Evolutionary conservation across 148 eudicot species (phyloP).

Genomic region (Nyssa sinensis): DNA sequence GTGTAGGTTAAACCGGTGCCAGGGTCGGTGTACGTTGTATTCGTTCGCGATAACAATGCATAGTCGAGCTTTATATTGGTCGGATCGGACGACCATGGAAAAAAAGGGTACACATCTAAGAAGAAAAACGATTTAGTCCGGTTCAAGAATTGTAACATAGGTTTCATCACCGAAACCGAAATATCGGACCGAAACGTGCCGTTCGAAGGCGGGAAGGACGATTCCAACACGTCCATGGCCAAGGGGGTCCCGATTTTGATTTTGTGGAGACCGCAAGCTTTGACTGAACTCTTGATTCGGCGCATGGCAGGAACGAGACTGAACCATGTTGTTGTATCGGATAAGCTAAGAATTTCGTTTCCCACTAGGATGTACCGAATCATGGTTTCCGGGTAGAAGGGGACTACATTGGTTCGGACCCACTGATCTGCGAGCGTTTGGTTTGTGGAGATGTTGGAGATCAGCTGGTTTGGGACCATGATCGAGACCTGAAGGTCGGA

Average conservation of each 20-base stretch:
- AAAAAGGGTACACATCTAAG: slow-evolving; percentile 74
- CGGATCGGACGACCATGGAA: slow-evolving; percentile 60
- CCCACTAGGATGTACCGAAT: slow-evolving; percentile 83
- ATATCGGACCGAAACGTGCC: slow-evolving; percentile 64
- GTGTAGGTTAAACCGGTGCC: slow-evolving; percentile 52
- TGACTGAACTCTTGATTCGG: slow-evolving; percentile 48
- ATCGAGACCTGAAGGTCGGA: slow-evolving; percentile 61
- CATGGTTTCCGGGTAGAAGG: slow-evolving; percentile 65
- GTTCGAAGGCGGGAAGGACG: slow-evolving; percentile 71
- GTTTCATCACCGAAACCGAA: slow-evolving; percentile 44
- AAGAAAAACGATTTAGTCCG: slow-evolving; percentile 85
- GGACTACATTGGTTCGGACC: slow-evolving; percentile 55
- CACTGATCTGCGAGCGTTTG: slow-evolving; percentile 73
- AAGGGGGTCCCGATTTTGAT: slow-evolving; percentile 81
- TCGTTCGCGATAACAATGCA: slow-evolving; percentile 44
- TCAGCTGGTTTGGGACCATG: slow-evolving; percentile 85
- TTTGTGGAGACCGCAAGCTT: slow-evolving; percentile 26
- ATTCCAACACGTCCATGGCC: slow-evolving; percentile 71
- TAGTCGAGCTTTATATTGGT: slow-evolving; percentile 59
- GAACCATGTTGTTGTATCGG: slow-evolving; percentile 36
- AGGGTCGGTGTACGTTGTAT: slow-evolving; percentile 53
- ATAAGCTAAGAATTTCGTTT: slow-evolving; percentile 68
- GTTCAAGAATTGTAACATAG: slow-evolving; percentile 64
- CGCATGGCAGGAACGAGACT: slow-evolving; percentile 81
- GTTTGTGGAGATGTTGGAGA: slow-evolving; percentile 56